phyloP scores from a whole-genome alignment of 176 grass and related monocot species.

The Zea mays region DNA sequence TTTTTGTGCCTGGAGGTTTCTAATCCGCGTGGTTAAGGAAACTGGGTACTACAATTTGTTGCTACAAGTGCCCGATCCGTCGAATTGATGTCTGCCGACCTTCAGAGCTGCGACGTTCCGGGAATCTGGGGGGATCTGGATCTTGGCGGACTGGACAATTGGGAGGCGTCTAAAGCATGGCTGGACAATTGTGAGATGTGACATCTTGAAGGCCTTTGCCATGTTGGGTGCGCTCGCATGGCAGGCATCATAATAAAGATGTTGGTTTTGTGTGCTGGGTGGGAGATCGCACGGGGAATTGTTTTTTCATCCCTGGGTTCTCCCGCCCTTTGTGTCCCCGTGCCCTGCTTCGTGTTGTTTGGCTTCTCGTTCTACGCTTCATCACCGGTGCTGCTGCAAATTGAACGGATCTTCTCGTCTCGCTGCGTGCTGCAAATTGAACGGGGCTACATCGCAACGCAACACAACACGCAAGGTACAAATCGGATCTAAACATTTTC shows the following conservation, averaged over 20 bases:
- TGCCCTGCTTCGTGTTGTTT: background rate
- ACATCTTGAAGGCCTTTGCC: slow-evolving; percentile 58
- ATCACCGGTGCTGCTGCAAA: background rate
- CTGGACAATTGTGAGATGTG: background rate
- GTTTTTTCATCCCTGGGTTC: slow-evolving; percentile 48
- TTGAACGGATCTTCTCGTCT: too few relatives aligned
- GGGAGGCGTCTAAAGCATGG: too few relatives aligned
- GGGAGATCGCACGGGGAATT: slow-evolving; percentile 60
- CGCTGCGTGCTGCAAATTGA: background rate
- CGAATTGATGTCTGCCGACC: too few relatives aligned
- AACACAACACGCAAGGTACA: slow-evolving; percentile 32
- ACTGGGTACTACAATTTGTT: too few relatives aligned
- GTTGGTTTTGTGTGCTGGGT: slow-evolving; percentile 19
- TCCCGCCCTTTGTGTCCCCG: slow-evolving; percentile 30
- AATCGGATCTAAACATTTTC: background rate
- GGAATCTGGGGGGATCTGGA: background rate
- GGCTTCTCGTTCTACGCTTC: background rate
- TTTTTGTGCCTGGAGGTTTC: too few relatives aligned
- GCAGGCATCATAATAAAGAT: slow-evolving; percentile 68
- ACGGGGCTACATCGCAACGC: slow-evolving; percentile 20
- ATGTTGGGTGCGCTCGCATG: slow-evolving; percentile 86
- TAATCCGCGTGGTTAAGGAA: background rate
- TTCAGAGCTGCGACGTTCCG: background rate
- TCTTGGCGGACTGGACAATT: too few relatives aligned
- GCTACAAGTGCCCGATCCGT: background rate